phyloP scores from a whole-genome alignment of 129 eudicot genomes.

The Daucus carota region DH1_v3.0 NC_030389.2:1456501-1457000 shows the following conservation, averaged over 20 bases:
- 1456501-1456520: conserved; percentile 91
- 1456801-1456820: conserved; percentile 70
- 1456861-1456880: conserved; percentile 86
- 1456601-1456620: conserved; percentile 73
- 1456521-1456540: conserved; percentile 76
- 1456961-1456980: conserved; percentile 63
- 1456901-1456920: conserved; percentile 74
- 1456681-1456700: conserved; percentile 49
- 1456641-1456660: conserved; percentile 71
- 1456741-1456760: conserved; percentile 83
- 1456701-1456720: conserved; percentile 72
- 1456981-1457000: conserved; percentile 85
- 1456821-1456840: conserved; percentile 61
- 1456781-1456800: conserved; percentile 88
- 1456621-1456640: conserved; percentile 83
- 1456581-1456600: conserved; percentile 81
- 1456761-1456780: conserved; percentile 97
- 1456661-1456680: conserved; percentile 59
- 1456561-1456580: conserved; percentile 82
- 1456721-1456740: conserved; percentile 85
- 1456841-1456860: conserved; percentile 78
- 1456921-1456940: conserved; percentile 62
- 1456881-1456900: conserved; percentile 98
- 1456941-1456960: conserved; percentile 82
- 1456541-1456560: conserved; percentile 68